phyloP scores from a whole-genome alignment of 495 filamentous ascomycete genomes.

The Pseudomonodictys pantanalensis region DNA sequence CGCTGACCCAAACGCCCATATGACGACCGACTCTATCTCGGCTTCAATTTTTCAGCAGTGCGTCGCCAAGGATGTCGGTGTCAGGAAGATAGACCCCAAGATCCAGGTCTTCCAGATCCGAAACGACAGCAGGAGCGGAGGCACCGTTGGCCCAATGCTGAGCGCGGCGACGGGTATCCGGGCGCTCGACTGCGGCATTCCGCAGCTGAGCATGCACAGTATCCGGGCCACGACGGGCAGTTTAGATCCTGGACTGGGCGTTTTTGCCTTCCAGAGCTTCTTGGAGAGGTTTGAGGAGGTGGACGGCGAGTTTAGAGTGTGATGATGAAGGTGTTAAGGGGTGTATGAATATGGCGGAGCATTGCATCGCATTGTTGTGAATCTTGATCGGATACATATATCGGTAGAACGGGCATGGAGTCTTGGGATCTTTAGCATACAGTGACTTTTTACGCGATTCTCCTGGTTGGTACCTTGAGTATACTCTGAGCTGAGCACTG shows the following conservation, averaged over 20 bases:
- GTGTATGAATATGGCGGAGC: no score
- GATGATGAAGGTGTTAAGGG: no score
- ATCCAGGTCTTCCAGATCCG: conserved; percentile 93
- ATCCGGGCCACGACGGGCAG: conserved; percentile 88
- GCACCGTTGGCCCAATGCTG: conserved; percentile 94
- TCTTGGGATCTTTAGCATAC: no score
- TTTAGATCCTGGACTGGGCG: conserved; percentile 82
- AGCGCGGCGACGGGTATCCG: conserved; percentile 75
- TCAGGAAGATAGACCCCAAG: conserved; percentile 45
- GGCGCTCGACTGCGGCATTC: conserved; percentile 84
- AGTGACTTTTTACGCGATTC: no score
- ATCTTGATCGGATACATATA: no score
- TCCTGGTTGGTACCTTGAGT: no score
- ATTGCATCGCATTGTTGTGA: no score
- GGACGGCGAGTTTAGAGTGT: conserved; percentile 69
- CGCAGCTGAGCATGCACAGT: conserved; percentile 91
- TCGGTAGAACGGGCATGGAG: no score
- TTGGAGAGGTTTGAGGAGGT: conserved; percentile 85
- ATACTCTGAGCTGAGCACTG: no score
- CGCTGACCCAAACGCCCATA: conserved; percentile 87
- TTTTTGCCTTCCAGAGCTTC: conserved; percentile 85
- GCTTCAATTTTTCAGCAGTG: conserved; percentile 71
- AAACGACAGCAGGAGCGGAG: conserved; percentile 83
- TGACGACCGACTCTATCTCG: conserved; percentile 83
- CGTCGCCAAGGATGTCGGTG: conserved; percentile 59